Evolutionary conservation across 2,329 filamentous ascomycete genomes (phyloP).

Genomic region (Colletotrichum orbiculare): DNA sequence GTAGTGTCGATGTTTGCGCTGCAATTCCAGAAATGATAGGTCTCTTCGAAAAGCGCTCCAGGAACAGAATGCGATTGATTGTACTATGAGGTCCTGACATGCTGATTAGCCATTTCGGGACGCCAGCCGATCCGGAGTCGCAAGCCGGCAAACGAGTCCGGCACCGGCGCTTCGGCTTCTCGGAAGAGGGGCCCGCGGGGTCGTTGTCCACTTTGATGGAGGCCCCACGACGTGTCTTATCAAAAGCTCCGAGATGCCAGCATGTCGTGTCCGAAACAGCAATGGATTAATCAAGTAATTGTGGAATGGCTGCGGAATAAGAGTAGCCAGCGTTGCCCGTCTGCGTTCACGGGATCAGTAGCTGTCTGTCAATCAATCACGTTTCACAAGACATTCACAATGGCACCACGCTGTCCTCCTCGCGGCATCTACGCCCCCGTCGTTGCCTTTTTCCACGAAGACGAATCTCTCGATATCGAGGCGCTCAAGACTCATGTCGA

Average conservation of each 20-base stretch:
- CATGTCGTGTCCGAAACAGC: not conserved
- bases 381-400: conserved; percentile 4
- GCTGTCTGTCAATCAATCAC: not conserved
- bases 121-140: conserved; percentile 27
- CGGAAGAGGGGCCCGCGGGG: conserved; percentile 27
- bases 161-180: conserved; percentile 25
- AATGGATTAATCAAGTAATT: not conserved
- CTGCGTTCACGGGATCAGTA: not conserved
- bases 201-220: conserved; percentile 16
- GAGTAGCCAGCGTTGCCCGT: not conserved
- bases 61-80: too few relatives aligned
- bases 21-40: not conserved
- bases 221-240: conserved; percentile 6
- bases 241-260: conserved; percentile 23
- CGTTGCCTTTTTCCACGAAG: conserved; percentile 51
- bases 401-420: conserved; percentile 20
- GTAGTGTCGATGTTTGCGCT: not conserved
- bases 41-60: too few relatives aligned
- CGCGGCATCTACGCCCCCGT: conserved; percentile 58
- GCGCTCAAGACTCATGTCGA: conserved; percentile 52
- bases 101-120: conserved; percentile 10
- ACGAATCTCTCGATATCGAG: conserved; percentile 53
- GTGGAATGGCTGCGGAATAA: conserved; percentile 11
- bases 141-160: conserved; percentile 19
- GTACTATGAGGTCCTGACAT: too few relatives aligned